Evolutionary conservation across 73 alveolate genomes (phyloP).

Genomic region (Blepharisma japonicum): DNA sequence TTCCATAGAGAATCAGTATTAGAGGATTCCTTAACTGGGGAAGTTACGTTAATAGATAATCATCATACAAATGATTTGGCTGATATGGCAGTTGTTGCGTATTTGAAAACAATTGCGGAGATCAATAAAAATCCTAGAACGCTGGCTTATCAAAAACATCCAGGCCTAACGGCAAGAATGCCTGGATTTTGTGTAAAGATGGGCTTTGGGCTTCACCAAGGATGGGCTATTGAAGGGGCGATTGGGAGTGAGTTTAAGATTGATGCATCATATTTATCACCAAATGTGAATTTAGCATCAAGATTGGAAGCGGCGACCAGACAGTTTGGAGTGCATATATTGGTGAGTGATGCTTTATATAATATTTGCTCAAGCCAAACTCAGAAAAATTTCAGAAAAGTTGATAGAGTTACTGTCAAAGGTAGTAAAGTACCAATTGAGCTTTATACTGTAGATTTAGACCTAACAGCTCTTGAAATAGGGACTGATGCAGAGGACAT

Average conservation of each 20-base stretch:
- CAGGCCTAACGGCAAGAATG: conserved; percentile 56
- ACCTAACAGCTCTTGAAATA: background rate
- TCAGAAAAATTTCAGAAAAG: conserved; percentile 42
- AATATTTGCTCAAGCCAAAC: conserved; percentile 40
- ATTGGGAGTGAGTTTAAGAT: conserved; percentile 74
- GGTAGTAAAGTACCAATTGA: conserved; percentile 66
- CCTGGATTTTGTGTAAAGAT: conserved; percentile 74
- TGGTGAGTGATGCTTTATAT: conserved; percentile 57
- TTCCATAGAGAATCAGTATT: conserved; percentile 60
- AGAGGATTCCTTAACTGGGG: background rate
- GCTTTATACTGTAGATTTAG: conserved; percentile 63
- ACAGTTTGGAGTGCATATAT: conserved; percentile 62
- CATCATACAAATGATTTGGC: conserved; percentile 72
- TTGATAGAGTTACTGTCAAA: conserved; percentile 74
- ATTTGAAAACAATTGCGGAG: conserved; percentile 77
- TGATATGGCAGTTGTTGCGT: conserved; percentile 87
- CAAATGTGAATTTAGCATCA: conserved; percentile 80
- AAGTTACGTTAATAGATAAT: background rate
- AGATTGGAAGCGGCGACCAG: conserved; percentile 85
- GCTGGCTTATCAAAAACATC: conserved; percentile 55
- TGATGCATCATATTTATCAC: conserved; percentile 72
- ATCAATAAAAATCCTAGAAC: conserved; percentile 70
- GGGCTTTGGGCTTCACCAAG: conserved; percentile 92
- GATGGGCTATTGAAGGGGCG: conserved; percentile 95
- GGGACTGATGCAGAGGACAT: background rate